Percentiles rank a stretch among this genome's conserved stretches.
These are phyloP conservation scores for Trichoderma sp. DNA, from an alignment of 2,329 filamentous ascomycete genomes.

Conservation along the genomic window DNA sequence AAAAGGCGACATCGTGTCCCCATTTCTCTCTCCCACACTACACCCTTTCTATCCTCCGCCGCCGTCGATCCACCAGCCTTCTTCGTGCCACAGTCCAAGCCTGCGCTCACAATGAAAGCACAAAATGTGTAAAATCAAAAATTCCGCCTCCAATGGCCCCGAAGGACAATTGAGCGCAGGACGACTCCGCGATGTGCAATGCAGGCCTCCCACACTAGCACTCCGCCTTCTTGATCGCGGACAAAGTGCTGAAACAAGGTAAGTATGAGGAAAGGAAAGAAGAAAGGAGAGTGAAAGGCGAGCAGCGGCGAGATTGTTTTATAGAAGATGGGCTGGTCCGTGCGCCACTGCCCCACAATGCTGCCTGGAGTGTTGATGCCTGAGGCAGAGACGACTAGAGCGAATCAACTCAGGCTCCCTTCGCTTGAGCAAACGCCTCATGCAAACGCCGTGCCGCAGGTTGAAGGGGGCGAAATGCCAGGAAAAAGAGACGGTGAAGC, in stretches of 20 bases:
- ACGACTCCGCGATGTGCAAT: slow-evolving; percentile 54
- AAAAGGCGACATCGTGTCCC: not conserved
- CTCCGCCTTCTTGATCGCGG: slow-evolving; percentile 45
- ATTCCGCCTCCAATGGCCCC: slow-evolving; percentile 51
- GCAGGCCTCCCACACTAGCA: slow-evolving; percentile 47
- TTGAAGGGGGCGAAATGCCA: not conserved
- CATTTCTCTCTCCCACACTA: not conserved
- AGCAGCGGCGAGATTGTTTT: slow-evolving; percentile 21
- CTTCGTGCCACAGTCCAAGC: slow-evolving; percentile 42
- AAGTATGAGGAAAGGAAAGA: slow-evolving; percentile 47
- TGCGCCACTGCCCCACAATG: slow-evolving; percentile 20
- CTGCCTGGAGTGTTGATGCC: not conserved
- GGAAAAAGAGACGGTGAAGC: not conserved
- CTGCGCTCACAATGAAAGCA: slow-evolving; percentile 45
- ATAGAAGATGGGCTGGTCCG: slow-evolving; percentile 26
- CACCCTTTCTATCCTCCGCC: accelerated
- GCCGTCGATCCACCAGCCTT: slow-evolving; percentile 32
- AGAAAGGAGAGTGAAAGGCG: slow-evolving; percentile 24
- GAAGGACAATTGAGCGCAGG: slow-evolving; percentile 50
- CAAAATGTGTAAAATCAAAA: slow-evolving; percentile 41
- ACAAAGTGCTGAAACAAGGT: slow-evolving; percentile 43
- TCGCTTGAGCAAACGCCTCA: slow-evolving; percentile 10
- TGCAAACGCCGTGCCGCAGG: slow-evolving; percentile 1
- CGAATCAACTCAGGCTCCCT: slow-evolving; percentile 2
- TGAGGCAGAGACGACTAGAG: not conserved